Evolutionary conservation across 140 eudicot genomes (phyloP), one percentile per base, ranked within the genome.

Genomic region (Cichorium intybus): DNA sequence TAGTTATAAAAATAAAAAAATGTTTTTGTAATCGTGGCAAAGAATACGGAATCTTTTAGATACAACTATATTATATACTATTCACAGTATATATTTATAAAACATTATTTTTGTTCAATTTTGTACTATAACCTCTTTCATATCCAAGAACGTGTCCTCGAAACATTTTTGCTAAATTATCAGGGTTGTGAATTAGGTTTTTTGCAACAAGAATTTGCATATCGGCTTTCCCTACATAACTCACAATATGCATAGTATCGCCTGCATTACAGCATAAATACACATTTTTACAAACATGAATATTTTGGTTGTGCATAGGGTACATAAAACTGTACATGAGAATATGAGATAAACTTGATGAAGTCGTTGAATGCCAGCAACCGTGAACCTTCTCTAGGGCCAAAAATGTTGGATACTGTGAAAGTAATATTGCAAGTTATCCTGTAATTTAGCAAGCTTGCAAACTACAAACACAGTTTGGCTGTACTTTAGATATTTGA

Each of bases 181-280:
- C 74, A 0, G 88, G 86, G 23, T 88, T 93, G 7, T 84, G 84
- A 31, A 92, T 75, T 6, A 92, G 71, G 14, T 92, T 96, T 72
- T 88, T 92, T 4, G 98, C 96, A 18, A 75, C 98, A 28, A 80
- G 61, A 24, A 92, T 88, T 50, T 92, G 95, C 87, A 92, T 49
- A 37, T 92, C 89, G 0, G 96, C 98, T 28, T 67, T 69, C 48
- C 96, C 96, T 20, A 80, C 92, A 53, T 88, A 92, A 49, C 95
- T 85, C 85, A 92, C 69, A 96, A 92, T 85, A 63, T 85, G 95
- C 89, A 92, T 76, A 18, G 87, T 84, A 90, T 76, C 16, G 87
- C 97, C 97, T 89, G 87, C 80, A 74, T 28, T 33, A 60, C 66
- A 27, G 57, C 12, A 59, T 56, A 37, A 55, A 11, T 37, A 56